Evolutionary conservation across 2,329 filamentous ascomycete species (phyloP), one percentile per base, ranked within the genome.

Genomic region (Akanthomyces muscarius): DNA sequence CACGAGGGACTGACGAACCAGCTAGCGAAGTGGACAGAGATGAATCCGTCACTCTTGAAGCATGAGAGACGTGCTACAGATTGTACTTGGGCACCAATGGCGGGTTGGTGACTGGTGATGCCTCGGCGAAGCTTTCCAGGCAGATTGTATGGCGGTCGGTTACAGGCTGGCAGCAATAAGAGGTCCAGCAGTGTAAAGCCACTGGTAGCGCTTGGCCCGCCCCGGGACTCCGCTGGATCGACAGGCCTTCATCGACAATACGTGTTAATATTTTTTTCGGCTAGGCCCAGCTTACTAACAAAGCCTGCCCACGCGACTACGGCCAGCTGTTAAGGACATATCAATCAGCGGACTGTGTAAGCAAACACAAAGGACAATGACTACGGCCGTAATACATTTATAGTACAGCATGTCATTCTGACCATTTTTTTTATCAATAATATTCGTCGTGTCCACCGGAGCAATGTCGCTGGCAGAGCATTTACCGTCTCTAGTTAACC

Each of bases 71-170:
- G 51, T 45, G 60, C 51, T 42, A 30, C 44, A 41, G 55, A 55
- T 55, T 28, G 42, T 48, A 50, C 51, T 55, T 50, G 33, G 51
- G 42, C 60, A 62, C 52, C 51, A 62, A 62, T 55, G 52, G 44
- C 50, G 51, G 51, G 51, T 42, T 54, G 60, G 21, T 48, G 52
- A 55, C 60, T 55, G 60, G 60, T 25, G 60, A 62, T 55, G 51
- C 51, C 42, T 47, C 42, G 6, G 60, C 18, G 30, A 50, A 55
- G 51, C 51, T 62, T 41, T 62, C 28, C 7, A 48, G 30, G 23
- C 42, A 30, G 41, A 25, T 38, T 47, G 50, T 45, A 25, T 61
- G 36, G 38, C 30, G 16, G 52, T 55, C 28, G 38, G 23, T 45
- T 45, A 42, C 41, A 47, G 54, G 54, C 54, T 60, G 47, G 56